Evolutionary conservation across 371 early-diverging fungal species (phyloP).

Genomic region (Polyrhizophydium stewartii): DNA sequence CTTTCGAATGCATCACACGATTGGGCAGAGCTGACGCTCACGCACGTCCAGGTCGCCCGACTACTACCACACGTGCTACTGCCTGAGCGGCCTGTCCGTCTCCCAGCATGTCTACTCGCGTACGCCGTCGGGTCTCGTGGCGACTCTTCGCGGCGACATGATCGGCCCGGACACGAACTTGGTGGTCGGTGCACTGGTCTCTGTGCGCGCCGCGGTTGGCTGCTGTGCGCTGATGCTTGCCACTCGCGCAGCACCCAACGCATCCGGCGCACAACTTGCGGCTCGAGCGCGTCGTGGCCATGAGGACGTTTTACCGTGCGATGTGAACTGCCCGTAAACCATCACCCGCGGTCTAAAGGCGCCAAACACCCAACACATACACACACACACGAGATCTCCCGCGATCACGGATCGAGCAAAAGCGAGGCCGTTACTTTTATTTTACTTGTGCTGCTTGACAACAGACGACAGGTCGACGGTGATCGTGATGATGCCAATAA

Average conservation of each 20-base stretch:
- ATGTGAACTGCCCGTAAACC: no score
- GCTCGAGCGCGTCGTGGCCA: slow-evolving; percentile 9
- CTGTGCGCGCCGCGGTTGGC: no score
- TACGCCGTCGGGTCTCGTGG: neutral
- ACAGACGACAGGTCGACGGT: slow-evolving; percentile 24
- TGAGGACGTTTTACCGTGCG: no score
- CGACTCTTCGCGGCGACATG: slow-evolving; percentile 15
- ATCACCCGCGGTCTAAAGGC: no score
- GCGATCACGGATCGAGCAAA: no score
- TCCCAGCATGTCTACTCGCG: slow-evolving; percentile 41
- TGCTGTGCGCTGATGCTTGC: no score
- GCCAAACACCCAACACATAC: no score
- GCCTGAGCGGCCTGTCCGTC: slow-evolving; percentile 78
- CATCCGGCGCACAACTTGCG: slow-evolving; percentile 43
- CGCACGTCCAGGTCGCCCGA: slow-evolving; percentile 59
- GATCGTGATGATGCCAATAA: slow-evolving; percentile 34
- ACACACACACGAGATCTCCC: no score
- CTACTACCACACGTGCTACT: slow-evolving; percentile 95
- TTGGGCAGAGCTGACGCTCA: neutral
- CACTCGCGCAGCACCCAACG: slow-evolving; percentile 26
- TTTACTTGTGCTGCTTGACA: slow-evolving; percentile 8
- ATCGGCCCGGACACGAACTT: no score
- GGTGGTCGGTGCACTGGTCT: no score
- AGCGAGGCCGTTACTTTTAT: no score
- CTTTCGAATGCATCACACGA: neutral